A percentile compares a stretch with the other conserved stretches of the same genome.
Evolutionary conservation across 768 basidiomycete genomes (phyloP).

Genomic region (Tulasnella sp.): DNA sequence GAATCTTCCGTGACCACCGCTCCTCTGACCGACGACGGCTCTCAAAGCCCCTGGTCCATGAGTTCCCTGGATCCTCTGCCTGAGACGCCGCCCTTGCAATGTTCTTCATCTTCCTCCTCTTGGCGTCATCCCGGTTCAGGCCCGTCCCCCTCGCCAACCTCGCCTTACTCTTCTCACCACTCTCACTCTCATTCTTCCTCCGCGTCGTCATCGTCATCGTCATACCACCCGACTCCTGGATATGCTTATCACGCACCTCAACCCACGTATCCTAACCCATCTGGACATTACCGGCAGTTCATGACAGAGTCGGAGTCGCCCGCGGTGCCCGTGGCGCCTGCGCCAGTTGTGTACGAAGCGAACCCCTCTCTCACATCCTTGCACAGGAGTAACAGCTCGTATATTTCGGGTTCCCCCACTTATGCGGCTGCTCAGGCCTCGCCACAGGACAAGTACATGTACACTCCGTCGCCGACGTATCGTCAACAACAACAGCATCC

Average conservation of each 20-base stretch:
- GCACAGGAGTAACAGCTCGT: neutral
- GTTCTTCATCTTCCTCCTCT: neutral
- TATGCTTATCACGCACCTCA: neutral
- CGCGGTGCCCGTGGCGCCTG: neutral
- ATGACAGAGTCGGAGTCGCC: neutral
- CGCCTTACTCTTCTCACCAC: too few species aligned
- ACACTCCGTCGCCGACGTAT: neutral
- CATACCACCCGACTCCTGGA: neutral
- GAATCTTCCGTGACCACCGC: neutral
- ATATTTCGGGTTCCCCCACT: neutral
- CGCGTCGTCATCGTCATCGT: neutral
- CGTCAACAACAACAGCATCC: neutral
- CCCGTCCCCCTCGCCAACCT: too few species aligned
- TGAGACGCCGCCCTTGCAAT: slow-evolving; percentile 4
- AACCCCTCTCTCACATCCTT: neutral
- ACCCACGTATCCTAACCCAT: neutral
- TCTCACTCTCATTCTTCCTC: neutral
- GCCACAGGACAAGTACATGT: neutral
- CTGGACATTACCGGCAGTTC: neutral
- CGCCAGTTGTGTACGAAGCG: neutral
- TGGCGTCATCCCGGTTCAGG: too few species aligned
- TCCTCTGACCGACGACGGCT: slow-evolving; percentile 6
- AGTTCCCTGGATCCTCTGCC: slow-evolving; percentile 3
- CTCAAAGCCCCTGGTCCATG: slow-evolving; percentile 1
- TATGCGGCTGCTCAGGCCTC: too few species aligned